These are phyloP conservation scores for Stellera chamaejasme DNA, from an alignment of 345 rosid species.

Conservation along the genomic window DNA sequence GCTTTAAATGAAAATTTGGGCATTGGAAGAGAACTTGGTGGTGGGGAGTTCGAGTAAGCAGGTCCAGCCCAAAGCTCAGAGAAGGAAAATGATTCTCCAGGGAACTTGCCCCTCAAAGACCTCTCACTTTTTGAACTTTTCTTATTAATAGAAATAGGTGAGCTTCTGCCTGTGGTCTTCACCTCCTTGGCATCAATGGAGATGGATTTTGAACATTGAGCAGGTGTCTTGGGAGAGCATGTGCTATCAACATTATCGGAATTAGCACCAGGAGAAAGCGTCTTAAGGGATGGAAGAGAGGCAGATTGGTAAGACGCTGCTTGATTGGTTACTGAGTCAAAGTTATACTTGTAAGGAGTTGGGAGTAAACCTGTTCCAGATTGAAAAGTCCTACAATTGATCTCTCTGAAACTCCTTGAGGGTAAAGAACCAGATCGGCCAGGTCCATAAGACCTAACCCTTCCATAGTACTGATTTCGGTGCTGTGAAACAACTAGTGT, in stretches of 20 bases:
- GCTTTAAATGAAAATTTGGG: constrained; percentile 73
- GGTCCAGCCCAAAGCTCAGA: constrained; percentile 98
- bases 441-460: constrained; percentile 31
- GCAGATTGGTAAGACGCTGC: constrained; percentile 9
- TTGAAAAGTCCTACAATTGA: constrained; percentile 70
- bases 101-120: constrained; percentile 24
- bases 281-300: constrained; percentile 15
- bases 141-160: constrained; percentile 32
- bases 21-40: constrained; percentile 86
- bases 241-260: constrained; percentile 14
- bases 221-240: constrained; percentile 25
- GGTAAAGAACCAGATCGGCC: constrained; percentile 46
- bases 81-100: constrained; percentile 27
- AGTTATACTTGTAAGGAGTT: constrained; percentile 31
- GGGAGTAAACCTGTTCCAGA: constrained; percentile 76
- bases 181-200: constrained; percentile 10
- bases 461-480: constrained; percentile 46
- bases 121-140: constrained; percentile 18
- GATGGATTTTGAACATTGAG: constrained; percentile 9
- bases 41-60: constrained; percentile 93
- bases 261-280: constrained; percentile 19
- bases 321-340: constrained; percentile 25
- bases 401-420: constrained; percentile 43
- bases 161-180: constrained; percentile 24
- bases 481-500: constrained; percentile 69